These are phyloP conservation scores for Helicocarpus griseus DNA, from an alignment of 2,329 filamentous ascomycete species.

Conservation along the genomic window DNA sequence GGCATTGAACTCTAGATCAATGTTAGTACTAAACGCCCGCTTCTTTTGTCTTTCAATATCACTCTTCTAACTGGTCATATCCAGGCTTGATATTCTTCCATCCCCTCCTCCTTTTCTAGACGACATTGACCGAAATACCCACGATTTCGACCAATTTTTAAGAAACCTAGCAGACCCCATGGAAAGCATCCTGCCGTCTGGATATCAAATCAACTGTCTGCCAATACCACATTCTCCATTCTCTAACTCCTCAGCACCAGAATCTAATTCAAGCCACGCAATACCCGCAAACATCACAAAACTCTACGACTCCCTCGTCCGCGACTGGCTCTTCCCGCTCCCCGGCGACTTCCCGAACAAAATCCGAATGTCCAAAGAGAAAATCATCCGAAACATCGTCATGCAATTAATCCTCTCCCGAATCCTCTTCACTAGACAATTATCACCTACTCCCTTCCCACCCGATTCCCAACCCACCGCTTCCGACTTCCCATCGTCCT, in stretches of 20 bases:
- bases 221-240: slow-evolving; percentile 10
- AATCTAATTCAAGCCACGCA: not conserved
- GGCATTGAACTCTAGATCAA: slow-evolving; percentile 17
- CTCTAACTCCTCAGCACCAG: slow-evolving; percentile 3
- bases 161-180: slow-evolving; percentile 7
- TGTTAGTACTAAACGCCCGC: slow-evolving; percentile 19
- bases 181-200: not conserved
- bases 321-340: slow-evolving; percentile 28
- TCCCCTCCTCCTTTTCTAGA: slow-evolving; percentile 19
- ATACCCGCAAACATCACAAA: slow-evolving; percentile 14
- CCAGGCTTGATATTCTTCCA: slow-evolving; percentile 25
- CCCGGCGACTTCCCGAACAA: slow-evolving; percentile 24
- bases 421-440: slow-evolving; percentile 10
- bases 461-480: not conserved
- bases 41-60: slow-evolving; percentile 6
- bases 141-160: slow-evolving; percentile 21
- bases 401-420: slow-evolving; percentile 28
- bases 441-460: not conserved
- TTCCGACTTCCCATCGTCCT: not conserved
- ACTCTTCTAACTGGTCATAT: slow-evolving; percentile 3
- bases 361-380: slow-evolving; percentile 31
- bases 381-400: slow-evolving; percentile 25
- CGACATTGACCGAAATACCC: slow-evolving; percentile 28
- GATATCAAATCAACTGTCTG: slow-evolving; percentile 15
- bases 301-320: slow-evolving; percentile 28